A percentile compares a stretch with the other conserved stretches of the same genome.
phyloP scores from a whole-genome alignment of 495 filamentous ascomycete genomes.

The Neurospora sp. region DNA sequence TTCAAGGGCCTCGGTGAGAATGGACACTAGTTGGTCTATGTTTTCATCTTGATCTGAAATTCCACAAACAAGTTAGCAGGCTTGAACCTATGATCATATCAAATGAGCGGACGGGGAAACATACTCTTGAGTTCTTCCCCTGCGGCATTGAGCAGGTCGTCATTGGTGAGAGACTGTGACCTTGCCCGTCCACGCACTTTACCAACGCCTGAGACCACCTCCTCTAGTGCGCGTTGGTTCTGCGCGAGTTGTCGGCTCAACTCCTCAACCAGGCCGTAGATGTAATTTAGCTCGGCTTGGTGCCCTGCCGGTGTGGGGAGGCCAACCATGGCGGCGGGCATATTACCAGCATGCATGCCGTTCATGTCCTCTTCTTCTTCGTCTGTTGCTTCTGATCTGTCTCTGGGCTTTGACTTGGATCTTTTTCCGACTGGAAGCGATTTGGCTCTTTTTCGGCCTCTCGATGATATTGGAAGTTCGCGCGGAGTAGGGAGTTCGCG shows the following conservation, averaged over 20 bases:
- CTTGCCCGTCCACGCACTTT: conserved; percentile 39
- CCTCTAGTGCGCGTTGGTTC: conserved; percentile 66
- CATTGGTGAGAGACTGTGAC: conserved; percentile 36
- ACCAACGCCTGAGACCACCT: conserved; percentile 56
- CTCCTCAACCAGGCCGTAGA: conserved; percentile 75
- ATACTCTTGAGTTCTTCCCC: conserved; percentile 40
- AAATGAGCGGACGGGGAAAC: background rate
- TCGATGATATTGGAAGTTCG: background rate
- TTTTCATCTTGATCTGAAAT: conserved; percentile 36
- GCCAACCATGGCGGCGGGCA: conserved; percentile 34
- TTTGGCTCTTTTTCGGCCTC: background rate
- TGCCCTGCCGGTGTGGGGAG: conserved; percentile 69
- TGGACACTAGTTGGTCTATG: conserved; percentile 40
- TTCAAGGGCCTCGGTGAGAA: conserved; percentile 42
- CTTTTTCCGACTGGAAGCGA: background rate
- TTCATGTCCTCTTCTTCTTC: conserved; percentile 39
- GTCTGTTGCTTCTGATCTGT: conserved; percentile 6
- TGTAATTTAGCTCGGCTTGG: conserved; percentile 77
- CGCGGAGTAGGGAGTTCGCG: background rate
- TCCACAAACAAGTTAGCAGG: background rate
- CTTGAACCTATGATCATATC: background rate
- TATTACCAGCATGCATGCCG: conserved; percentile 46
- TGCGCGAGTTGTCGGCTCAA: conserved; percentile 64
- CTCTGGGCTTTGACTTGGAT: background rate
- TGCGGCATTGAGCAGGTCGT: conserved; percentile 37